Evolutionary conservation across 2,329 filamentous ascomycete species (phyloP), one percentile per base, ranked within the genome.

Genomic region (Aspergillus brunneoviolaceus): DNA sequence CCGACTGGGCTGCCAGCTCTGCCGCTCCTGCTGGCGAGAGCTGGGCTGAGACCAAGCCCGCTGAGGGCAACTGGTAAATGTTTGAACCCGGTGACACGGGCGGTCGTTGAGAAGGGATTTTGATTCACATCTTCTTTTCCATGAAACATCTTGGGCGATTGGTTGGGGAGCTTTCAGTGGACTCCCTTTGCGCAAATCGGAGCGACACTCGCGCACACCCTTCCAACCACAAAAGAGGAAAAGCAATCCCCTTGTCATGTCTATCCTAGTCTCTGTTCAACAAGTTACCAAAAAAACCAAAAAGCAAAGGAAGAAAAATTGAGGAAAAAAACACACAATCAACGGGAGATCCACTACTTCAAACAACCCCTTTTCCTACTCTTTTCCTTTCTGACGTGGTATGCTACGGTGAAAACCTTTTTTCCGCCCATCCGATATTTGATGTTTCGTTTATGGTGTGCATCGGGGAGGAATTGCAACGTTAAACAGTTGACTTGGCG

Each of bases 401-500:
- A 67, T 67, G 63, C 63, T 65, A 63, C 60, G 60, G 59, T 63
- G 55, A 59, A 58, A 56, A 53, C 27, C 57, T 61, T 58, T 49
- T 64, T 64, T 66, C 49, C 51, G 25, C 59, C 33, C 51, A 63
- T 63, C 66, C 65, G 61, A 12, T 65, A 66, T 61, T 69, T 65
- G 39, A 68, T 65, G 68, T 69, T 65, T 60, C 64, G 66, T 63
- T 67, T 65, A 67, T 65, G 59, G 67, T 65, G 6, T 45, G 63
- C 69, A 71, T 69, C 69, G 66, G 68, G 72, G 73, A 71, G 72
- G 72, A 70, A 75, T 75, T 69, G 70, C 68, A 65, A 74, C 70
- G 75, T 76, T 73, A 12, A 75, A 75, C 82, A 79, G 83, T 83
- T 86, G 86, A 84, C 84, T 45, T 80, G 83, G 89, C 87, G 89